Percentiles rank a stretch among this genome's conserved stretches.
Conservation (phyloP, 305 asterid species). For the Solanum hybrid region DNA sequence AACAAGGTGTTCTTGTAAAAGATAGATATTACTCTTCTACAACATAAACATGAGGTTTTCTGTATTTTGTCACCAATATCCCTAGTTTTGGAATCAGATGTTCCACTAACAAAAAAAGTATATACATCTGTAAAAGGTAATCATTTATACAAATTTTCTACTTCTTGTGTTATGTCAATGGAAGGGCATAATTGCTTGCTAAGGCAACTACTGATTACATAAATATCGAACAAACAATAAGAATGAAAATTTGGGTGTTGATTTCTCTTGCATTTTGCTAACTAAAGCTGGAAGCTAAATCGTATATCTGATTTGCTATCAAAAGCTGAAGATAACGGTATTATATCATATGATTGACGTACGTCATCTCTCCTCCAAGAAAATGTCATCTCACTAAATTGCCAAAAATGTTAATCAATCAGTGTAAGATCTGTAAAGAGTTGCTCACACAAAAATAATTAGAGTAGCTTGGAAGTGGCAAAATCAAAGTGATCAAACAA, state of each 20-base stretch:
- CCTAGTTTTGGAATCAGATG: background rate
- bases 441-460: background rate
- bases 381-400: conserved; percentile 7
- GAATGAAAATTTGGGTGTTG: background rate
- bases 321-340: conserved; percentile 3
- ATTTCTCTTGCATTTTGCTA: background rate
- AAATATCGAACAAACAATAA: background rate
- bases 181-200: background rate
- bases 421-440: background rate
- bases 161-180: background rate
- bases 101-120: background rate
- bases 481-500: background rate
- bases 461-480: background rate
- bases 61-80: background rate
- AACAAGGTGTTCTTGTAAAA: background rate
- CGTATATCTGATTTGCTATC: background rate
- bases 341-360: background rate
- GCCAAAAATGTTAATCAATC: background rate
- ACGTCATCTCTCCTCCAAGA: conserved; percentile 8
- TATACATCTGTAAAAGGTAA: background rate
- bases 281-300: background rate
- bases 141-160: background rate
- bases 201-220: background rate
- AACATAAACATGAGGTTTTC: background rate
- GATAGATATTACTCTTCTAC: background rate